These are phyloP conservation scores for Ceratocystis alfenasii DNA, from an alignment of 2,329 filamentous ascomycete species.

Conservation along the genomic window DNA sequence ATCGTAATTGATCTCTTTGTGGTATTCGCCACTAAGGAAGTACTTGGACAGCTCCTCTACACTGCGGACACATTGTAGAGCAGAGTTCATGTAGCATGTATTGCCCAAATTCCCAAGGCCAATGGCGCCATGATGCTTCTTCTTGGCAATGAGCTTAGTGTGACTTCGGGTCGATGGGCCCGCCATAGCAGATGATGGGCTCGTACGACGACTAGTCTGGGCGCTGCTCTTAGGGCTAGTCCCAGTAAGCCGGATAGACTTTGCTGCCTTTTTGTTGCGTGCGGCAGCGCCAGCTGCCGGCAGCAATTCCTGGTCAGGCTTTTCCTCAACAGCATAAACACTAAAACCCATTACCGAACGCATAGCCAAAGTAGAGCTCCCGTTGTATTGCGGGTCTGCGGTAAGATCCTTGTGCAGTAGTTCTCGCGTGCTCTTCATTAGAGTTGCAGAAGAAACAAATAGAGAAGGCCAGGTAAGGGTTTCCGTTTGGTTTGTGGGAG, in stretches of 20 bases:
- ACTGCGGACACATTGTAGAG: constrained; percentile 83
- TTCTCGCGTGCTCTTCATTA: constrained; percentile 21
- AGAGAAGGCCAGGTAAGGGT: constrained; percentile 16
- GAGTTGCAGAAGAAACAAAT: constrained; percentile 13
- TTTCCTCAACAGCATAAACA: constrained; percentile 72
- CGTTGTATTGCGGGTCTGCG: constrained; percentile 64
- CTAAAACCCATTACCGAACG: constrained; percentile 60
- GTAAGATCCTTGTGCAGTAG: constrained; percentile 48
- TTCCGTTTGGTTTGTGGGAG: constrained; percentile 27
- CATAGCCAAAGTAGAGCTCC: constrained; percentile 51
- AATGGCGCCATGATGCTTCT: constrained; percentile 61
- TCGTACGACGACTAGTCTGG: constrained; percentile 52
- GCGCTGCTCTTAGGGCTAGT: constrained; percentile 14
- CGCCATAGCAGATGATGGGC: constrained; percentile 35
- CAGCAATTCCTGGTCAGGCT: not conserved
- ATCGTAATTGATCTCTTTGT: constrained; percentile 67
- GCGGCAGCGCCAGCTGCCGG: constrained; percentile 4
- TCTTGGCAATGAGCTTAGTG: constrained; percentile 54
- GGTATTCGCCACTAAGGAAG: constrained; percentile 65
- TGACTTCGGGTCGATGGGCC: constrained; percentile 59
- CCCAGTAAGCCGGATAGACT: constrained; percentile 10
- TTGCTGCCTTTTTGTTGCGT: not conserved
- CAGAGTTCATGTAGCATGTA: constrained; percentile 98
- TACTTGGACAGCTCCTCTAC: constrained; percentile 90
- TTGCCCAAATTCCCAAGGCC: constrained; percentile 88